Evolutionary conservation across 2,329 filamentous ascomycete genomes (phyloP).

Genomic region (Colletotrichum sp.): DNA sequence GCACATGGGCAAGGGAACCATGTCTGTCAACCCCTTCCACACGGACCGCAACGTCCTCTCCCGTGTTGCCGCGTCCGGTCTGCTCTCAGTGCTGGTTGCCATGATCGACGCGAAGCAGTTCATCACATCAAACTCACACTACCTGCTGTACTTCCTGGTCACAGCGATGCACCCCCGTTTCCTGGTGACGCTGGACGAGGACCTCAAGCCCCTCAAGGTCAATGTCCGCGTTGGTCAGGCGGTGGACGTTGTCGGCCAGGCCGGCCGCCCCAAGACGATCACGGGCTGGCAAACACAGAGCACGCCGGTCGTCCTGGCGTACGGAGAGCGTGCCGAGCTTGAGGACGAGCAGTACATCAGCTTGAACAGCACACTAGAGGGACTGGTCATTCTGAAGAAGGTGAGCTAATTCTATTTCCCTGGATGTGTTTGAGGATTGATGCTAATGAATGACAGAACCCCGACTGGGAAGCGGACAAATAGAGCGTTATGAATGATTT

Average conservation of each 20-base stretch:
- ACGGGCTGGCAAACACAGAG: conserved; percentile 99
- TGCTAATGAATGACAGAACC: conserved; percentile 45
- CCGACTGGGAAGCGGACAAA: conserved; percentile 59
- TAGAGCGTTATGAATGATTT: conserved; percentile 27
- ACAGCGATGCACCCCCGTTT: conserved; percentile 97
- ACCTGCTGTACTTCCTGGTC: conserved; percentile 95
- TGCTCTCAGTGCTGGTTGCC: conserved; percentile 88
- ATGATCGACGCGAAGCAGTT: conserved; percentile 96
- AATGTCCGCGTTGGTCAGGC: conserved; percentile 98
- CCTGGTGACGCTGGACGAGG: conserved; percentile 93
- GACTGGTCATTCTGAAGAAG: conserved; percentile 95
- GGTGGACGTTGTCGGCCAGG: conserved; percentile 96
- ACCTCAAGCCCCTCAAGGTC: conserved; percentile 90
- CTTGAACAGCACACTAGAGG: conserved; percentile 89
- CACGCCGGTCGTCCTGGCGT: conserved; percentile 93
- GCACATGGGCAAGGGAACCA: conserved; percentile 99
- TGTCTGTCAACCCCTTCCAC: conserved; percentile 98
- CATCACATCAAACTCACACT: conserved; percentile 73
- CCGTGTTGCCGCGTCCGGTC: conserved; percentile 84
- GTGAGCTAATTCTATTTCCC: conserved; percentile 53
- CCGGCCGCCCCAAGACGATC: conserved; percentile 96
- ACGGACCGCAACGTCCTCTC: conserved; percentile 96
- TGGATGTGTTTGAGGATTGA: not conserved
- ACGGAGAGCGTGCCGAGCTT: conserved; percentile 93
- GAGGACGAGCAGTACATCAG: conserved; percentile 98